Base-by-base conservation (phyloP, 169 alveolate genomes). In the Eimeria sp. region DNA sequence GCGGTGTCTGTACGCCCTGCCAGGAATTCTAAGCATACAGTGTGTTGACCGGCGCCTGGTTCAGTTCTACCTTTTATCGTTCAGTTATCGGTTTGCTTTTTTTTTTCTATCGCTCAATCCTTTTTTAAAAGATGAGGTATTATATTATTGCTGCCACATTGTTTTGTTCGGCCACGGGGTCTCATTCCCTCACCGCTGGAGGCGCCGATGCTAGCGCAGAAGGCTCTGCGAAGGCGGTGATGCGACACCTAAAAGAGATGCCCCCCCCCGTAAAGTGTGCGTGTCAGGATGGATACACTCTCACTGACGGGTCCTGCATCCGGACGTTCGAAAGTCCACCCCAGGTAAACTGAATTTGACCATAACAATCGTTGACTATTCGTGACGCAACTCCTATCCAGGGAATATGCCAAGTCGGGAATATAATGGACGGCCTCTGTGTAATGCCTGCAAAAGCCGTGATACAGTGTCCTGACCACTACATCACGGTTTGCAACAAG, bases 81-180 rank as follows among this genome's bases (percentile, higher is more conserved):
- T 58, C 67, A 63, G 93, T 61, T 49, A 57, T 57, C 72, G 91
- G 76, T 20, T 61, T 25, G 93, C 78, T 27, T 51, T 86, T 51
- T 84, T 34, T 51, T 86, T 30, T 86, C 54, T 86, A 86, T 86
- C 93, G 93, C 93, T 20, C n/a, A 61, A 22, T 86, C 65, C n/a
- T 9, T 63, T 57, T 86, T 86, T 86, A 40, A 58, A 61, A 43
- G 40, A 86, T 86, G 93, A 86, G 70, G 82, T 27, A 30, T 40
- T 86, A 58, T 49, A 86, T 61, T 30, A 43, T 86, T 47, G 93
- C 93, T 61, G 58, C 45, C 76, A 61, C 93, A 47, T 40, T 86
- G 82, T 86, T 86, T 86, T 86, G 93, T 86, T 86, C 93, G 82
- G 93, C 61, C 63, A 27, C 93, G 47, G 93, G 93, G 49, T 86